Base-by-base conservation (phyloP, 1,284 basidiomycete genomes). In the Papiliotrema terrestris region DNA sequence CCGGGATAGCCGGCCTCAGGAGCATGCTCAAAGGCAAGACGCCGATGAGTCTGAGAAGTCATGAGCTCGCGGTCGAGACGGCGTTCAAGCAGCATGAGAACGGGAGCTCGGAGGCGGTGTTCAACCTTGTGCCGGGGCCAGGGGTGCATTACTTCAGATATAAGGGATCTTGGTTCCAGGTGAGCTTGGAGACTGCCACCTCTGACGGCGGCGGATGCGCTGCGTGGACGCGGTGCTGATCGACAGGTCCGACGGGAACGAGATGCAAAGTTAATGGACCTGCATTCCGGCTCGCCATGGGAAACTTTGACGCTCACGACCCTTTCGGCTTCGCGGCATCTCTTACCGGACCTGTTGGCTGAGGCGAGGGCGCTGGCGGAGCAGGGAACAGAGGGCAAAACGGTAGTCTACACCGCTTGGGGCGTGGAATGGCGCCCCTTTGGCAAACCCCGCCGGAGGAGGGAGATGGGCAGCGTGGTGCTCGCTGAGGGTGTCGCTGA, bases 301-400 rank as follows among this genome's bases (percentile, higher is more conserved):
- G 96, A 99, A 76, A 98, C 95, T 0, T 85, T 98, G 42, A 96
- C 89, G 29, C 81, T 99, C 39, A 98, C 94, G 2, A 89, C 96
- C 0, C 83, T 99, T 38, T 92, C 90, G 9, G 81, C 87, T 29
- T 91, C 94, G 69, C 85, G 92, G 22, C 73, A 76, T 8, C 79
- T 98, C 19, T 96, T 99, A 68, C 84, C 91, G 0, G 69, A 81
- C 43, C 80, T 99, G 13, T 83, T 99, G 3, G 78, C 83, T 3
- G 95, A 99, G 73, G 95, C 96, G 22, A 82, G 91, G 44, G 86
- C 91, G 67, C 80, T 96, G 37, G 94, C 94, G 0, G 83, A 96
- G 78, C 82, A 81, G 41, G 86, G 84, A 0, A 89, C 92, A 55
- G 90, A 97, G 73, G 95, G 95, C 47, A 95, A 95, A 71, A 91